Evolutionary conservation across 176 grass and related monocot genomes (phyloP), one percentile per base, ranked within the genome.

Genomic region (Oropetium thomaeum): DNA sequence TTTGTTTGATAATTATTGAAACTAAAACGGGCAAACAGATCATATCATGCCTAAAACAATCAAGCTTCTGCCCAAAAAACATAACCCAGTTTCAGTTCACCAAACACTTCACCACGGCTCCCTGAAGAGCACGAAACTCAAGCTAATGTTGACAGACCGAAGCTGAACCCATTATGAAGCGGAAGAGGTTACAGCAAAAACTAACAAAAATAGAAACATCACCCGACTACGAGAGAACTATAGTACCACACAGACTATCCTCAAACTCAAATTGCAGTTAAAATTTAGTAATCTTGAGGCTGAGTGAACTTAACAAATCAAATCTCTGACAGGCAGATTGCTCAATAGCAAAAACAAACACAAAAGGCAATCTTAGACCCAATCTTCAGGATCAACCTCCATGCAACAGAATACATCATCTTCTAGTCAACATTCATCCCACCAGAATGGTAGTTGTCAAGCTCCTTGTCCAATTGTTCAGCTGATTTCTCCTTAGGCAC

Each of bases 381-480:
- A 25, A 58, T 68, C 13, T 26, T 55, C 4, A 58, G 4, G 20
- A 43, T n/a, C 19, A 43, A 54, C 45, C 53, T 75, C 83, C 0
- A 60, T 4, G 4, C 14, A 28, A 52, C 12, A 17, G 31, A 13
- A 31, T 37, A 15, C 47, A 58, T 12, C 59, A 59, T 65, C 49
- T 52, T 37, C 49, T 78, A 90, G 59, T 84, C 88, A 9, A 88
- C 84, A 79, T 99, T 80, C 92, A 95, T 99, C 11, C 53, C 82
- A 19, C 86, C 71, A 8, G 84, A 86, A 63, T 95, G 89, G 80
- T 95, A 99, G 69, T 25, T 92, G 23, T 99, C 96, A 49, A 92
- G 84, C 51, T 99, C 96, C 87, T 95, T 94, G 71, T 99, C 96
- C 80, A 95, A 79, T 29, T 99, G 84, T 12, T 79, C 82, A 0